phyloP scores from a whole-genome alignment of 2,329 filamentous ascomycete species.

The Metarhizium album region DNA sequence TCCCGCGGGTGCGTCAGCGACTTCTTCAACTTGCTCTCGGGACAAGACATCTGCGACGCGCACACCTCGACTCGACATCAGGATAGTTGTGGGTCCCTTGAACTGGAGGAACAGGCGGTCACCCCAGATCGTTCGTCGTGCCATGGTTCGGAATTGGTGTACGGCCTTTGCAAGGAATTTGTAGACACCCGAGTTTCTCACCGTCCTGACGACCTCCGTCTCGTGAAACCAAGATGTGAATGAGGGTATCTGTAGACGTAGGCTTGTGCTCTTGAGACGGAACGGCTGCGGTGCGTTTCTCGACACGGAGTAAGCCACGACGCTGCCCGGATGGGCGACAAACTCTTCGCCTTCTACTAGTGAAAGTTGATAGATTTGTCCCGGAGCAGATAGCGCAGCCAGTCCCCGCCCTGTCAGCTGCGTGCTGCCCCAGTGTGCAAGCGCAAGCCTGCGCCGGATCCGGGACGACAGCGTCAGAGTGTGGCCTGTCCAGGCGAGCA shows the following conservation, averaged over 20 bases:
- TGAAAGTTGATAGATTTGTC: slow-evolving; percentile 79
- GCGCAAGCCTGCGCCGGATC: slow-evolving; percentile 60
- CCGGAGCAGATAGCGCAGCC: slow-evolving; percentile 72
- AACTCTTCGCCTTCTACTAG: slow-evolving; percentile 80
- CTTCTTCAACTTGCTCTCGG: slow-evolving; percentile 73
- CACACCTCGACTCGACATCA: slow-evolving; percentile 80
- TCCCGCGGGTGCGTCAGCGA: slow-evolving; percentile 72
- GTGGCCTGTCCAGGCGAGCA: slow-evolving; percentile 95
- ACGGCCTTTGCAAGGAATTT: slow-evolving; percentile 53
- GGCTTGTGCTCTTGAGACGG: slow-evolving; percentile 66
- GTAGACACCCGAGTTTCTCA: slow-evolving; percentile 65
- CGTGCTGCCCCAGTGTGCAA: slow-evolving; percentile 88
- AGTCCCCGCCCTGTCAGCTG: slow-evolving; percentile 80
- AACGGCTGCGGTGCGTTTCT: slow-evolving; percentile 69
- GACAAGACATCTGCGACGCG: slow-evolving; percentile 70
- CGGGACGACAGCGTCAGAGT: slow-evolving; percentile 66
- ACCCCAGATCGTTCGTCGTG: slow-evolving; percentile 80
- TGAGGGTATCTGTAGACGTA: slow-evolving; percentile 71
- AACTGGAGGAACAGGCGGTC: slow-evolving; percentile 89
- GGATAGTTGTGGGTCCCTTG: slow-evolving; percentile 71
- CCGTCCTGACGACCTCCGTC: slow-evolving; percentile 59
- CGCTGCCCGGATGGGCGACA: slow-evolving; percentile 80
- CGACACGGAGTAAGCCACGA: slow-evolving; percentile 79
- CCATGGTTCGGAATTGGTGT: slow-evolving; percentile 63
- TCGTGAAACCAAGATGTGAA: slow-evolving; percentile 55